phyloP scores from a whole-genome alignment of 2,329 filamentous ascomycete genomes.

The Neophaeococcomyces mojaviensis region DNA sequence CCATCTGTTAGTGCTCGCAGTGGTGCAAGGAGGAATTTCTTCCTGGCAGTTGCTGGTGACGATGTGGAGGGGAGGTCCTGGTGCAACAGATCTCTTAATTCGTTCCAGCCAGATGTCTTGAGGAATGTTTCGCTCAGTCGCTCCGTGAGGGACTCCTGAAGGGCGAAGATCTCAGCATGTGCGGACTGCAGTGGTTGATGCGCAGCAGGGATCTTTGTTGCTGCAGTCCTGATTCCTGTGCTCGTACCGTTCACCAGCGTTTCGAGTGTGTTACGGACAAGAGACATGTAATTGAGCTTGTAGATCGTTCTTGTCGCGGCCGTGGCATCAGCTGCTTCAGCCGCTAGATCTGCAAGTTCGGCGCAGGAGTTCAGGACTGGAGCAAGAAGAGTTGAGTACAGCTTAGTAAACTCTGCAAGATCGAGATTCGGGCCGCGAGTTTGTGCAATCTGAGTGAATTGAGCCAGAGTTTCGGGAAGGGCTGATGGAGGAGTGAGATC shows the following conservation, averaged over 20 bases:
- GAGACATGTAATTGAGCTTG: constrained; percentile 40
- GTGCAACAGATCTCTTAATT: constrained; percentile 17
- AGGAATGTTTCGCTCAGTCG: constrained; percentile 14
- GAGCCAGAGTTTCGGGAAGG: constrained; percentile 15
- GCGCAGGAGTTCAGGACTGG: constrained; percentile 75
- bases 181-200: constrained; percentile 15
- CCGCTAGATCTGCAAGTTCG: constrained; percentile 49
- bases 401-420: constrained; percentile 64
- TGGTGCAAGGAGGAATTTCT: not conserved
- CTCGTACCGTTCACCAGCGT: constrained; percentile 39
- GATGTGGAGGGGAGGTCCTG: constrained; percentile 26
- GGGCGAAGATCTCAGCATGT: constrained; percentile 13
- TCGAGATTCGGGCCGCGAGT: constrained; percentile 20
- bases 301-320: constrained; percentile 42
- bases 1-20: constrained; percentile 10
- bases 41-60: not conserved
- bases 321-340: constrained; percentile 19
- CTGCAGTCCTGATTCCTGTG: not conserved
- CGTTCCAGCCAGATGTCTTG: constrained; percentile 16
- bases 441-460: constrained; percentile 45
- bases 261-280: constrained; percentile 49
- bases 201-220: constrained; percentile 29
- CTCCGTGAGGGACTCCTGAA: constrained; percentile 14
- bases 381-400: constrained; percentile 75
- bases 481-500: constrained; percentile 17